Evolutionary conservation across 345 rosid species (phyloP), one percentile per base, ranked within the genome.

Genomic region (Acer campestre): DNA sequence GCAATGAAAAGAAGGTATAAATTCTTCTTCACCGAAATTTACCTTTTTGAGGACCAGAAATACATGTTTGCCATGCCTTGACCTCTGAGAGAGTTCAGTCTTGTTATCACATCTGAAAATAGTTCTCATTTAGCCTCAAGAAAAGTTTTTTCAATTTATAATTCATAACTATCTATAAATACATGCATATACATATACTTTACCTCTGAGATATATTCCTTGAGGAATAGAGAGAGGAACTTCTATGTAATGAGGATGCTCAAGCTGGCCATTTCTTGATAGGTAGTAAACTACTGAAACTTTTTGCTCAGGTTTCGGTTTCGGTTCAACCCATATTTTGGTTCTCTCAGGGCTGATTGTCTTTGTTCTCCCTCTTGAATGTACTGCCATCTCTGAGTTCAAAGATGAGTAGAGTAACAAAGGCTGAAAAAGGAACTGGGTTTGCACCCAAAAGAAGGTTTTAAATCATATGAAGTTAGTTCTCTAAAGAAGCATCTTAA

Each of bases 211-310:
- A 72, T 71, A 82, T 80, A 91, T 91, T 51, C 92, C 93, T 10
- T 77, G 78, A 18, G 87, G 76, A n/a, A 91, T 85, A n/a, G 88
- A 82, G 61, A 91, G 82, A 42, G 90, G 84, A 72, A 88, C 92
- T 70, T 91, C 90, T 53, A 86, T 82, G 85, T 88, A 91, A 87
- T 90, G 96, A 53, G 93, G 96, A 77, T 91, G 93, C 53, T 91
- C 92, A 63, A 91, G 96, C 74, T 82, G 91, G 16, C 92, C 90
- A 74, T 91, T 84, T 68, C 86, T 81, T n/a, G 86, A 87, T 6
- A 90, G 91, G 64, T 88, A 91, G 85, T 90, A 91, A 78, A 91
- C 90, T 23, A 91, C 92, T 38, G 85, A 70, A 58, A 83, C 88
- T 77, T 79, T 88, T 67, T 70, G 76, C 71, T 84, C 75, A 14